Base-by-base conservation (phyloP, 306 rosid species). In the Morella rubra region DNA sequence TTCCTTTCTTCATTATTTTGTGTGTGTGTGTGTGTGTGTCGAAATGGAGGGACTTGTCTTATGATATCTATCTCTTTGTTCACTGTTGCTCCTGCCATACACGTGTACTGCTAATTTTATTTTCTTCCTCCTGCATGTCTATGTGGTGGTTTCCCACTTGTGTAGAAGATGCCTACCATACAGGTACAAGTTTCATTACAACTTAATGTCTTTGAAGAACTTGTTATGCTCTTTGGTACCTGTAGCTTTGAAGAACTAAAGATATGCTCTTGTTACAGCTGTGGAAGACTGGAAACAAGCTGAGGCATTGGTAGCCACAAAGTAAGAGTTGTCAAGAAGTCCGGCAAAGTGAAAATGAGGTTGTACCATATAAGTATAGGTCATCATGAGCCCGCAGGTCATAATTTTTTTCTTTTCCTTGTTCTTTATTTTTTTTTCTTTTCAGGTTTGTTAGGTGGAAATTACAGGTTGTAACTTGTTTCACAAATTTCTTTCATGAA, bases 101-200 rank as follows among this genome's bases (percentile, higher is more conserved):
- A 32, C 50, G 20, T n/a, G 37, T 52, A 24, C 64, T 49, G 44
- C 72, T 53, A 24, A 54, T 69, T 65, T 19, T 54, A 13, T 72
- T 40, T 37, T 20, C 19, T 73, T 68, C 66, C 68, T 51, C 77
- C 72, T 86, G 92, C 81, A 62, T 72, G 49, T 79, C 6, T 45
- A 55, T 75, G 76, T 24, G 37, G 75, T 41, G 84, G 83, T 27
- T 44, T 81, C 72, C 73, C 67, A 73, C 60, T 80, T 82, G 7
- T 78, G 84, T 88, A 93, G 97, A 93, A 87, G 84, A 93, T 93
- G 98, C 98, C 98, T 73, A 88, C 93, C n/a, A 84, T 93, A 83
- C 97, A 93, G 93, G 96, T 91, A 88, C 85, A 77, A 45, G 20
- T 71, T 51, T 60, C 69, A n/a, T 46, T 40, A 45, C 68, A 22